Evolutionary conservation across 2,329 filamentous ascomycete genomes (phyloP).

Genomic region (Sclerotinia borealis): DNA sequence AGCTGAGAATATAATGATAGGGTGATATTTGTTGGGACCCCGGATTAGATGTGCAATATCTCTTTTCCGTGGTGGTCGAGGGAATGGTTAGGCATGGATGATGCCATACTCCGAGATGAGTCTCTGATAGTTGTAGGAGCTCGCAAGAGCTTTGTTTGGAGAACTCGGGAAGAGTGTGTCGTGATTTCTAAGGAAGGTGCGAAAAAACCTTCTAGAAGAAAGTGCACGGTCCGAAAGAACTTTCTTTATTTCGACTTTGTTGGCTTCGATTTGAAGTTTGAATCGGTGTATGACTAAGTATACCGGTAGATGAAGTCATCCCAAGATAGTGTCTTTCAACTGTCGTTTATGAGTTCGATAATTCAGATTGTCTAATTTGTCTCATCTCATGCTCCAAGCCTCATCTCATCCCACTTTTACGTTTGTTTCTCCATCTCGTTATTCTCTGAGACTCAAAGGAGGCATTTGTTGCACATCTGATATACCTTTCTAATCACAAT

Average conservation of each 20-base stretch:
- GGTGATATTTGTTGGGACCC: not conserved
- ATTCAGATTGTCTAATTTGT: too few relatives aligned
- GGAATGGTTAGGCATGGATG: not conserved
- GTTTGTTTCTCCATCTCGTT: not conserved
- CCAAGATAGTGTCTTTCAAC: not conserved
- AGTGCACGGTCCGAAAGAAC: not conserved
- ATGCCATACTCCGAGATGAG: not conserved
- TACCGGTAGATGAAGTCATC: not conserved
- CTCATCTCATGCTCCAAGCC: not conserved
- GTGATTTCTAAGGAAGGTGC: not conserved
- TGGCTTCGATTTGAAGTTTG: not conserved
- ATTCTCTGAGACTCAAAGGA: not conserved
- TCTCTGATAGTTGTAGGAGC: not conserved
- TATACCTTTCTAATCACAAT: constrained; percentile 1
- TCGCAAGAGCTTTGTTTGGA: not conserved
- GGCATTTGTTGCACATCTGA: not conserved
- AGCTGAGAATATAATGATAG: not conserved
- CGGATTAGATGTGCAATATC: not conserved
- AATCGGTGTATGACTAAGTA: not conserved
- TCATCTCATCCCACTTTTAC: not conserved
- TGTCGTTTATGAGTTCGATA: not conserved
- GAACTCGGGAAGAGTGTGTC: not conserved
- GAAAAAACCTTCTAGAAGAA: not conserved
- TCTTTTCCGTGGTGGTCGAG: not conserved
- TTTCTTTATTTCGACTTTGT: not conserved